Evolutionary conservation across 2,329 filamentous ascomycete species (phyloP), one percentile per base, ranked within the genome.

Genomic region (Alternaria brassicicola): DNA sequence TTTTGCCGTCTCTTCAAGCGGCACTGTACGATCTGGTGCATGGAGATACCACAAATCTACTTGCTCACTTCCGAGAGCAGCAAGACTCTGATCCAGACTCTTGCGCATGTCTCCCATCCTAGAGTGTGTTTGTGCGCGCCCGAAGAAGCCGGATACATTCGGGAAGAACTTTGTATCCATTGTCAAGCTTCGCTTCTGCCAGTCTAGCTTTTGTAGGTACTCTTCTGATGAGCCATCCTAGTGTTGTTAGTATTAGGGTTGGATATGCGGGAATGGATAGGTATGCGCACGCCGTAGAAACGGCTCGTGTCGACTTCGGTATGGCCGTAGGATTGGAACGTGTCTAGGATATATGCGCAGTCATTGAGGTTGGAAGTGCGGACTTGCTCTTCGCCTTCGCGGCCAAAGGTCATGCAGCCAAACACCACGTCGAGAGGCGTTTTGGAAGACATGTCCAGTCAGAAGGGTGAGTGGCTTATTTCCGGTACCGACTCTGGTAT

Each of bases 21-120:
- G 78, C 0, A 70, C 76, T 1, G 56, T 76, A 4, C 78, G 69
- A 62, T 84, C 81, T 53, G 81, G 81, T 0, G 68, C 76, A 58
- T 84, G 81, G 4, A 83, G 71, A 54, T 84, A 84, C 66, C 71
- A 82, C 53, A 81, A 70, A 42, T 83, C 73, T 6, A 83, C 49
- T 1, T 47, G 60, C 10, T 64, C 55, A 0, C 75, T 69, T 31
- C 77, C 68, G 13, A 84, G 71, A 1, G 78, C 79, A 36, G 70
- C 58, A 26, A 83, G 60, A 21, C 77, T 79, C 9, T 73, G 67
- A 30, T 66, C 55, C 5, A 83, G 56, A 3, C 69, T 76, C 5
- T 70, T 58, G 42, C 42, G 17, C 42, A 46, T 46, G 15, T 46
- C 42, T 1, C 75, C 69, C 23, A 82, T 60, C 41, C 75, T 70